A percentile compares a stretch with the other conserved stretches of the same genome.
These are phyloP conservation scores for Metschnikowia matae DNA, from an alignment of 805 yeast genomes.

Conservation along the genomic window DNA sequence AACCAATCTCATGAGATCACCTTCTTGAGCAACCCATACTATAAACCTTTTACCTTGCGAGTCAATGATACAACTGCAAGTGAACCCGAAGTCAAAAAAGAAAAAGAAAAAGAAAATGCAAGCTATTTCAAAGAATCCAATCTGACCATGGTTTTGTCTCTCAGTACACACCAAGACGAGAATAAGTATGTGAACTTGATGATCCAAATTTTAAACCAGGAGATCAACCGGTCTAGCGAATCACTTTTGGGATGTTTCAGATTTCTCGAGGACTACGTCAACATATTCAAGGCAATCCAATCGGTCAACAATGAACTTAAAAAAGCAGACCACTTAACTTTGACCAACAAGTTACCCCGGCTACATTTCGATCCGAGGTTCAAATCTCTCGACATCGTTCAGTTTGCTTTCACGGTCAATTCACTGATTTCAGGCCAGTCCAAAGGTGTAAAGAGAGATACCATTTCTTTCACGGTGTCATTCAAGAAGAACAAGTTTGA, in stretches of 20 bases:
- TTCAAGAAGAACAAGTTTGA: constrained; percentile 32
- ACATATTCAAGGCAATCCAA: constrained; percentile 25
- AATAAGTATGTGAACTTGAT: constrained; percentile 16
- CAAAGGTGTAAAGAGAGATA: constrained; percentile 35
- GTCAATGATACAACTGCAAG: constrained; percentile 9
- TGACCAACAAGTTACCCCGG: constrained; percentile 30
- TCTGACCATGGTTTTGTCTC: constrained; percentile 2
- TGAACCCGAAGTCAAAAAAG: neutral
- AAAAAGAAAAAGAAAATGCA: neutral
- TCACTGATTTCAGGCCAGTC: constrained; percentile 21
- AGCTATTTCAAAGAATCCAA: neutral
- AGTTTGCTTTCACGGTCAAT: constrained; percentile 30
- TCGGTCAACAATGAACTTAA: constrained; percentile 12
- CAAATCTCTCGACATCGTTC: constrained; percentile 28
- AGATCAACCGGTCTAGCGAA: constrained; percentile 8
- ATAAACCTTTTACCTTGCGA: constrained; percentile 13
- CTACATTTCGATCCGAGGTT: constrained; percentile 32
- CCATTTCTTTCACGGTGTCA: constrained; percentile 25
- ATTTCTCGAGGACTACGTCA: constrained; percentile 31
- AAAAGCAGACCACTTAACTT: constrained; percentile 8
- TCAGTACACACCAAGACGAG: constrained; percentile 11
- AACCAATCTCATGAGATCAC: constrained; percentile 27
- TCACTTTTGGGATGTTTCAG: constrained; percentile 31
- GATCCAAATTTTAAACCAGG: constrained; percentile 24
- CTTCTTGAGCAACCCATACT: constrained; percentile 25